Conservation (phyloP, 1,139 yeast species). For the Saccharomyces pastorianus region DNA sequence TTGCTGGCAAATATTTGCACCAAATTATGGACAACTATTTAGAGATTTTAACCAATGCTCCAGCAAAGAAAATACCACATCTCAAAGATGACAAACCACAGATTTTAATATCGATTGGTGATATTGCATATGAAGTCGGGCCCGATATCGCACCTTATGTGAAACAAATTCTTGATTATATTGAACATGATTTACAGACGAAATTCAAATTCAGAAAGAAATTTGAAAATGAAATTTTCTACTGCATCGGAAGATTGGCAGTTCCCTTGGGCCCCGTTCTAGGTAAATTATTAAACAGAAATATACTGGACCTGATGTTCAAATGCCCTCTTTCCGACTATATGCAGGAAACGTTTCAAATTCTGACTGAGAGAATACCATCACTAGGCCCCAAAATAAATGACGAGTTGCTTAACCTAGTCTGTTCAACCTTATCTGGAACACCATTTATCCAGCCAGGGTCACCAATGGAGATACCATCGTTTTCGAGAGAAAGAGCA, state of each 20-base stretch:
- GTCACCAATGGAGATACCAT: slow-evolving; percentile 53
- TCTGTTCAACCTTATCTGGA: slow-evolving; percentile 76
- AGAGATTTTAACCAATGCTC: slow-evolving; percentile 44
- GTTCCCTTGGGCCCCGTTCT: slow-evolving; percentile 91
- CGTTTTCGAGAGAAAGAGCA: slow-evolving; percentile 62
- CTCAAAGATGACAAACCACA: slow-evolving; percentile 51
- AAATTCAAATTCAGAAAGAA: slow-evolving; percentile 62
- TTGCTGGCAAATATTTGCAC: slow-evolving; percentile 75
- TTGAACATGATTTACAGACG: slow-evolving; percentile 71
- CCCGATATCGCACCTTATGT: slow-evolving; percentile 82
- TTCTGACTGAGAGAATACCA: slow-evolving; percentile 66
- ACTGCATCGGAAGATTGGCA: slow-evolving; percentile 80
- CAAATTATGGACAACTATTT: slow-evolving; percentile 71
- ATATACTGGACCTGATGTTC: slow-evolving; percentile 69
- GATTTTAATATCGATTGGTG: slow-evolving; percentile 77
- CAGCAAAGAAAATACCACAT: slow-evolving; percentile 12
- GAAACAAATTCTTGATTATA: slow-evolving; percentile 77
- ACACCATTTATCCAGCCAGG: slow-evolving; percentile 83
- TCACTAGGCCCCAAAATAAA: slow-evolving; percentile 69
- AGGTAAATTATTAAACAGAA: slow-evolving; percentile 78
- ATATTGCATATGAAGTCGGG: slow-evolving; percentile 74
- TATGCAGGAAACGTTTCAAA: slow-evolving; percentile 65
- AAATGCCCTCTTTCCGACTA: slow-evolving; percentile 76
- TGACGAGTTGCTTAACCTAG: slow-evolving; percentile 58
- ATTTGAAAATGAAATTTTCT: slow-evolving; percentile 80